Percentiles rank a stretch among this genome's conserved stretches.
Conservation (phyloP, 2,329 filamentous ascomycete genomes). For the Botrytis galanthina region DNA sequence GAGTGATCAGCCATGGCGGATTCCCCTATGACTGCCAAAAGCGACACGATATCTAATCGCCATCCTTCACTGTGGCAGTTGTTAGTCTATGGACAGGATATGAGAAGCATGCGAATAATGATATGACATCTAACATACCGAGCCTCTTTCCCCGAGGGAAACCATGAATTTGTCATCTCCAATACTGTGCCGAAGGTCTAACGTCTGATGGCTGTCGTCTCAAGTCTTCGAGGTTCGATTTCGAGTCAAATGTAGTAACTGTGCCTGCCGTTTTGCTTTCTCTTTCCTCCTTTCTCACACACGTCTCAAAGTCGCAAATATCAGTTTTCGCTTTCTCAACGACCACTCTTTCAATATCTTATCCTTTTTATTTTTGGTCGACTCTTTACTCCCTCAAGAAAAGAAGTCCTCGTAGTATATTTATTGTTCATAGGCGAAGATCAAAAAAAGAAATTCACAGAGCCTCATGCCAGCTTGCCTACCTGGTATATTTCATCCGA, state of each 20-base stretch:
- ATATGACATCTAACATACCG: slow-evolving; percentile 12
- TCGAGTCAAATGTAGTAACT: background rate
- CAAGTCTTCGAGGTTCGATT: background rate
- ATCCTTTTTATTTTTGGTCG: background rate
- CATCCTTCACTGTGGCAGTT: slow-evolving; percentile 41
- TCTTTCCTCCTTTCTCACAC: background rate
- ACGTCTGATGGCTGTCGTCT: background rate
- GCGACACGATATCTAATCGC: slow-evolving; percentile 60
- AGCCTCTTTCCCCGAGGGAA: slow-evolving; percentile 8
- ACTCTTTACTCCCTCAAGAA: background rate
- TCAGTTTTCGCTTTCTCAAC: background rate
- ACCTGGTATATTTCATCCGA: background rate
- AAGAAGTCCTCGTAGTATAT: background rate
- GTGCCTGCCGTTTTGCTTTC: background rate
- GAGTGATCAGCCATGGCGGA: slow-evolving; percentile 56
- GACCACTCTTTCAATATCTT: background rate
- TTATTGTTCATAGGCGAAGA: background rate
- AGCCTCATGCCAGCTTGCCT: background rate
- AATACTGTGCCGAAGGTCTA: background rate
- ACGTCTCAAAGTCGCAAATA: background rate
- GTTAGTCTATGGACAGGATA: background rate
- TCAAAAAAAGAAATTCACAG: background rate
- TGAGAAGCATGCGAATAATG: background rate
- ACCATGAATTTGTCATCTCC: slow-evolving; percentile 29
- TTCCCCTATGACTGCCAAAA: slow-evolving; percentile 63